These are phyloP conservation scores for Apophysomyces sp. DNA, from an alignment of 371 early-diverging fungal species.

Conservation along the genomic window DNA sequence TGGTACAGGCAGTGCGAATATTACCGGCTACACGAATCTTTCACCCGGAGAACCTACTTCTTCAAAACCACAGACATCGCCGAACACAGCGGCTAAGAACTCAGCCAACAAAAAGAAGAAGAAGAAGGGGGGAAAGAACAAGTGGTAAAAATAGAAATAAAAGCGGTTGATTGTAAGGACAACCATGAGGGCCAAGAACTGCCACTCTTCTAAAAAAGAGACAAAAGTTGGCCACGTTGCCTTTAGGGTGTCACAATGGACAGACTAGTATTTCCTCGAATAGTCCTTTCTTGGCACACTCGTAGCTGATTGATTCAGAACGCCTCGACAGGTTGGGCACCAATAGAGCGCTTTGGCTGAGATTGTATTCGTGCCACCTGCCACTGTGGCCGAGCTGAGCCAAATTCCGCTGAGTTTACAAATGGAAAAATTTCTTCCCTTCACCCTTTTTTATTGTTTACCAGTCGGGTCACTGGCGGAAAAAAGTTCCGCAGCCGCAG, in stretches of 20 bases:
- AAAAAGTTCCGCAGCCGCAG: slow-evolving; percentile 1
- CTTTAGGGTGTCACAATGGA: not conserved
- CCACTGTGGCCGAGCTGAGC: not conserved
- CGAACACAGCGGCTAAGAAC: slow-evolving; percentile 6
- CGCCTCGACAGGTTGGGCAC: not conserved
- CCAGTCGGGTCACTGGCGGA: not conserved
- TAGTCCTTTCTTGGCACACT: not conserved
- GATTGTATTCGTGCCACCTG: not conserved
- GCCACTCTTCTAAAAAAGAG: not conserved
- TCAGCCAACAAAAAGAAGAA: slow-evolving; percentile 18
- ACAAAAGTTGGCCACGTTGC: not conserved
- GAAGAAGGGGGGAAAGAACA: slow-evolving; percentile 19
- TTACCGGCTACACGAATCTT: slow-evolving; percentile 39
- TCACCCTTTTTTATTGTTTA: too few relatives aligned
- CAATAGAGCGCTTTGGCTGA: not conserved
- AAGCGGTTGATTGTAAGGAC: not conserved
- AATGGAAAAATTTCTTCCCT: not conserved
- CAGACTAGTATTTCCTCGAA: not conserved
- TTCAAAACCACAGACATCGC: slow-evolving; percentile 4
- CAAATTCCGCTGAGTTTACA: not conserved
- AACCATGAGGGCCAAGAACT: not conserved
- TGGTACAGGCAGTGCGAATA: slow-evolving; percentile 72
- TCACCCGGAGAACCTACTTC: not conserved
- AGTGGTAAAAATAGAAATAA: slow-evolving; percentile 13
- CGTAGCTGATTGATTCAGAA: not conserved